phyloP scores from a whole-genome alignment of 2,329 filamentous ascomycete species.

The Sarocladium oryzae region DNA sequence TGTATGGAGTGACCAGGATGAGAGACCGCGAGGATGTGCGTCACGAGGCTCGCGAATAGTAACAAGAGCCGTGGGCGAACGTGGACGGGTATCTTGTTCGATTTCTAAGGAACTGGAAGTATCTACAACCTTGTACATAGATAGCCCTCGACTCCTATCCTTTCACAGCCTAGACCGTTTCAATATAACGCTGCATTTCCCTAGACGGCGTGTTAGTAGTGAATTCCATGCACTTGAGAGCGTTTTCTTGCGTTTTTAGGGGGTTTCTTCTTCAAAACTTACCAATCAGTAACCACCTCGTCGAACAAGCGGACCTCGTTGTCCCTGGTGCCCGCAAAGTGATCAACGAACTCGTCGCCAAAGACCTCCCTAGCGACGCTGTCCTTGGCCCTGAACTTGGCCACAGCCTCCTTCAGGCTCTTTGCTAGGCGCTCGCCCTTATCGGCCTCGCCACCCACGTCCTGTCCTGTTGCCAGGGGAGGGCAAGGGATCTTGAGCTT shows the following conservation, averaged over 20 bases:
- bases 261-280: no score
- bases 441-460: slow-evolving; percentile 67
- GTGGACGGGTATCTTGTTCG: slow-evolving; percentile 6
- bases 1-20: no score
- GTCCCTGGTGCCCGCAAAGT: slow-evolving; percentile 85
- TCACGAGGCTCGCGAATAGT: no score
- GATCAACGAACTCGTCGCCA: slow-evolving; percentile 92
- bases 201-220: slow-evolving; percentile 28
- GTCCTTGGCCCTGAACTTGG: slow-evolving; percentile 65
- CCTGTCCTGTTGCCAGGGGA: slow-evolving; percentile 77
- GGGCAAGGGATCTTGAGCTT: slow-evolving; percentile 77
- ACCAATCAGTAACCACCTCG: slow-evolving; percentile 93
- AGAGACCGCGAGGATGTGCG: no score
- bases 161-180: slow-evolving; percentile 46
- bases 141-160: not conserved
- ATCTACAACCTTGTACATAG: not conserved
- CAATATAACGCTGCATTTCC: slow-evolving; percentile 74
- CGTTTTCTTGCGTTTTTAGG: no score
- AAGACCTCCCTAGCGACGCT: slow-evolving; percentile 93
- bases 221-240: not conserved
- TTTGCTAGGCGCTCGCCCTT: slow-evolving; percentile 65
- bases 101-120: not conserved
- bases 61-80: no score
- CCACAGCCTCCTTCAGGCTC: slow-evolving; percentile 76
- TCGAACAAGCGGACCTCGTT: slow-evolving; percentile 90